Base-by-base conservation (phyloP, 2,329 filamentous ascomycete species). In the Fusarium stilboides region DNA sequence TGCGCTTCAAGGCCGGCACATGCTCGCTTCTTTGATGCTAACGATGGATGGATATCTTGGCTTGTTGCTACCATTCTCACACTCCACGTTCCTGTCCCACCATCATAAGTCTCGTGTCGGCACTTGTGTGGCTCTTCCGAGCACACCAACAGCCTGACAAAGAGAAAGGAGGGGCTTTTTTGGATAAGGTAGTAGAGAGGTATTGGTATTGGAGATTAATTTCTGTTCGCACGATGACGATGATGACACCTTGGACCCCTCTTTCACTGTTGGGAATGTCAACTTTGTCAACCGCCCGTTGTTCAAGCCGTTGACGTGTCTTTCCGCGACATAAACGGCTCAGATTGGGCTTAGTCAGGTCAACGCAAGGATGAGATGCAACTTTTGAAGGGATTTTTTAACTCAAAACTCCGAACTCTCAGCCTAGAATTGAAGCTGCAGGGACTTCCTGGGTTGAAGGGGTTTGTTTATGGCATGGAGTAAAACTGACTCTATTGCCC, bases 241-340 rank as follows among this genome's bases (percentile, higher is more conserved):
- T 63, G 70, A 73, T 73, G 68, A 65, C 61, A 62, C 46, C 37
- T 54, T 68, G 56, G 65, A 67, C 65, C 58, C 64, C 57, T 54
- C 39, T 62, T 70, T 46, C 44, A 15, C 46, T 47, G 50, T 39
- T 56, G 44, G 36, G 47, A 50, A 56, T 62, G 45, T 14, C 17
- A 54, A 36, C 19, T 22, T 59, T 62, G 43, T 40, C 34, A 61
- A 42, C 49, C 42, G 53, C 31, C 49, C 47, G 42, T 49, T 56
- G 34, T 39, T 56, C 37, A 31, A 54, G 47, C 65, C 70, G 63
- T 73, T 71, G 57, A 58, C 44, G 42, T 64, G 51, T 44, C 68
- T 49, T 54, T 61, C 52, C 26, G 37, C 37, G 31, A 50, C 37
- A n/a, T 51, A 39, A 65, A 53, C 55, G 61, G 65, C 39, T 55